These are phyloP conservation scores for Vachellia collinsii DNA, from an alignment of 306 rosid genomes.

Conservation along the genomic window DNA sequence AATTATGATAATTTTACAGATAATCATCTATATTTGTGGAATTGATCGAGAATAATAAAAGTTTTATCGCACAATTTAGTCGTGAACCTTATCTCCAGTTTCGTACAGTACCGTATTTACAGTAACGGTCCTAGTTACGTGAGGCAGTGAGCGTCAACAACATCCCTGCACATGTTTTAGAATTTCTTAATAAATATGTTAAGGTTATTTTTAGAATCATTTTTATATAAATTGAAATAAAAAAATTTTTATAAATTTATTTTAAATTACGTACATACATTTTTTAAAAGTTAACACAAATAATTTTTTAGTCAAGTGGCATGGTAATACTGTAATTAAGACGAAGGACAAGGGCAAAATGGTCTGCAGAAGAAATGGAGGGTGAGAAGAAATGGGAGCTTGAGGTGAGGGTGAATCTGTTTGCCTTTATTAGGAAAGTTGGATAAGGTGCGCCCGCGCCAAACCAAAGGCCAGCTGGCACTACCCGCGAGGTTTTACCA, in stretches of 20 bases:
- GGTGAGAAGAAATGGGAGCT: no score
- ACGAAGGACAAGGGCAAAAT: background rate
- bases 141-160: background rate
- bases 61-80: constrained; percentile 30
- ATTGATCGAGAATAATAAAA: background rate
- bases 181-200: no score
- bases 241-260: no score
- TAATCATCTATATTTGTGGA: constrained; percentile 14
- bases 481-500: constrained; percentile 40
- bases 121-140: background rate
- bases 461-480: constrained; percentile 51
- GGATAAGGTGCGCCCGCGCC: constrained; percentile 46
- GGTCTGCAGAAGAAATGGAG: constrained; percentile 2
- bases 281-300: no score
- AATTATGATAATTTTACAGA: background rate
- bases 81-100: constrained; percentile 44
- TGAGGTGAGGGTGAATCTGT: constrained; percentile 11
- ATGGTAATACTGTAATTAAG: constrained; percentile 18
- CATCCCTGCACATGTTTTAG: no score
- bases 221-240: no score
- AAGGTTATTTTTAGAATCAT: no score
- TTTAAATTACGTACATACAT: no score
- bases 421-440: constrained; percentile 28
- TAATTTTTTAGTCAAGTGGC: no score
- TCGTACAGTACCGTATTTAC: constrained; percentile 20